A percentile compares a stretch with the other conserved stretches of the same genome.
Evolutionary conservation across 768 basidiomycete species (phyloP).

Genomic region (Wakefieldia striispora): DNA sequence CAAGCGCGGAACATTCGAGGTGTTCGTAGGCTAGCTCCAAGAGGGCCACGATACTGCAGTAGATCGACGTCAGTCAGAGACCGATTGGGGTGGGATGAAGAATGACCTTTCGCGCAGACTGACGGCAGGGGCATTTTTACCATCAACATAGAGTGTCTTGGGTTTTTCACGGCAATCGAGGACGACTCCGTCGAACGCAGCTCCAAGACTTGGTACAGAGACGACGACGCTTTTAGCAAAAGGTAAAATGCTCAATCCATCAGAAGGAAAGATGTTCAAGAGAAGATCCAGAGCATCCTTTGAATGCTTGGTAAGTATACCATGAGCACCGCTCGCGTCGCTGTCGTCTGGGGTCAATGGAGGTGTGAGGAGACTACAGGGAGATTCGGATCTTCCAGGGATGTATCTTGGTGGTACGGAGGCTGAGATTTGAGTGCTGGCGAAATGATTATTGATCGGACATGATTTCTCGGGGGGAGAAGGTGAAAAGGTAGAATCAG

Average conservation of each 20-base stretch:
- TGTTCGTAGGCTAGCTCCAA: constrained; percentile 87
- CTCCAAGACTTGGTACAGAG: constrained; percentile 63
- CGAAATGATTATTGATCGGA: constrained; percentile 16
- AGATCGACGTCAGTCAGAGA: neutral
- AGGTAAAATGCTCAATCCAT: constrained; percentile 66
- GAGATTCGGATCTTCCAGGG: constrained; percentile 38
- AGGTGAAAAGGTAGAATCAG: constrained; percentile 33
- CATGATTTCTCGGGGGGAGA: constrained; percentile 25
- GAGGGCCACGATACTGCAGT: constrained; percentile 74
- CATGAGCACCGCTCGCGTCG: constrained; percentile 41
- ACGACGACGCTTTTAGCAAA: constrained; percentile 74
- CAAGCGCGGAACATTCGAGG: constrained; percentile 70
- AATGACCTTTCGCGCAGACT: constrained; percentile 79
- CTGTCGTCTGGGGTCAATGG: constrained; percentile 76
- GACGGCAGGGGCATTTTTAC: constrained; percentile 76
- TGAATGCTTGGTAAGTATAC: constrained; percentile 43
- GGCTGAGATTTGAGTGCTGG: constrained; percentile 25
- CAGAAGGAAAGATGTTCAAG: constrained; percentile 72
- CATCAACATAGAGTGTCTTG: constrained; percentile 82
- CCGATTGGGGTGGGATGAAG: constrained; percentile 1
- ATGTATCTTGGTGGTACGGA: constrained; percentile 42
- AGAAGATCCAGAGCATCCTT: constrained; percentile 76
- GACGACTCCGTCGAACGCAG: constrained; percentile 74
- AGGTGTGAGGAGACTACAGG: constrained; percentile 57
- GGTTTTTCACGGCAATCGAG: constrained; percentile 67